Evolutionary conservation across 139 green algal species (phyloP), one percentile per base, ranked within the genome.

Genomic region (Micractinium conductrix): DNA sequence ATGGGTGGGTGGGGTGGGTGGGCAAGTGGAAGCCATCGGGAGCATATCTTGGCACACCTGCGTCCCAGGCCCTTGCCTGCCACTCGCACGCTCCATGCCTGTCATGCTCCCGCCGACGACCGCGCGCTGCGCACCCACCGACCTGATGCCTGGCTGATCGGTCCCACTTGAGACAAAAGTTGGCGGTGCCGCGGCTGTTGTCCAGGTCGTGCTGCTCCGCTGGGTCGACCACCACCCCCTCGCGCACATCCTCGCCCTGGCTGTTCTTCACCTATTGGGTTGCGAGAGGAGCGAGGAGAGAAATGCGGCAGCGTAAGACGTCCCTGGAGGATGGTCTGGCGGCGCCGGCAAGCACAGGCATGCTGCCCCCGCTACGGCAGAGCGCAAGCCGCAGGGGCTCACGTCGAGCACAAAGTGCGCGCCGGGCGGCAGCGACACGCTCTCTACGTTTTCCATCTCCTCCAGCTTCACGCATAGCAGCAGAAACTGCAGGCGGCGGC

Each of bases 161-260:
- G 76, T 82, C 76, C 62, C 62, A 82, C 58, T 82, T 82, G 30
- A 82, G 62, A 0, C 40, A 24, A 55, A 82, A 82, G 38, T 82
- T 82, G 28, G 76, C 76, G 37, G 76, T 82, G 58, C 76, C 76
- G 26, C 76, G 8, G 1, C 22, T 44, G 58, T 50, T 50, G 12
- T 73, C 76, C 53, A 82, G 40, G 26, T 82, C 76, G 5, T 82
- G 76, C 76, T 73, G 58, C 62, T 82, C 76, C n/a, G 37, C 76
- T 33, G 76, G 76, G 40, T 82, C 76, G 16, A 82, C n/a, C 40
- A 82, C 76, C 76, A 82, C 76, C 14, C 68, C 58, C 17, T 82
- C 76, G 0, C 76, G 76, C 42, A 71, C 42, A 16, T 82, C 76
- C 26, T 82, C 76, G 6, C 58, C 62, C 26, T 55, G 42, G 42